phyloP scores from a whole-genome alignment of 2,329 filamentous ascomycete genomes.

The Neofusicoccum laricinum region DNA sequence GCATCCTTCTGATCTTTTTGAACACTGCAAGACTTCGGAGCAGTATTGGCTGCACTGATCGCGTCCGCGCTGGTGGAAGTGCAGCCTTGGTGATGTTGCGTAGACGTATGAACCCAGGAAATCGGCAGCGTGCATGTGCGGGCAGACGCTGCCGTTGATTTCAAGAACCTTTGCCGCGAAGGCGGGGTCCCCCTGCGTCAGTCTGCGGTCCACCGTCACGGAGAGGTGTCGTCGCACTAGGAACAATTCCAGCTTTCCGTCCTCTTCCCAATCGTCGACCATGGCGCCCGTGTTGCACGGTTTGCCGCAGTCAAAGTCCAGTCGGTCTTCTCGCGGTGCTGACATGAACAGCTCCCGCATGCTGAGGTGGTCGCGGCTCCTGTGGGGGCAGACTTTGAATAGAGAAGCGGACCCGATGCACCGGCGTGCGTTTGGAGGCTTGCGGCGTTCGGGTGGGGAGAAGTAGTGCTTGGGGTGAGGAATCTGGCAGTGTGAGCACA shows the following conservation, averaged over 20 bases:
- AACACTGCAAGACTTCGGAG: no score
- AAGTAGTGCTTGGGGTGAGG: neutral
- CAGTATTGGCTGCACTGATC: no score
- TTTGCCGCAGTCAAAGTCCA: neutral
- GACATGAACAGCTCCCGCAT: neutral
- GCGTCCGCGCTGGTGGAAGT: no score
- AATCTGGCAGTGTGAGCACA: neutral
- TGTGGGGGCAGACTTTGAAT: neutral
- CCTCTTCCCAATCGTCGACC: neutral
- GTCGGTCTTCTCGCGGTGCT: no score
- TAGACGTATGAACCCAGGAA: neutral
- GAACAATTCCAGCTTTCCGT: no score
- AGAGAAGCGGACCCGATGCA: neutral
- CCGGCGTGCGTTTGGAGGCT: neutral
- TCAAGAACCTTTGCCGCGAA: neutral
- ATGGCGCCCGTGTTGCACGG: neutral
- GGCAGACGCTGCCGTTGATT: neutral
- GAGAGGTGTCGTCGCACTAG: no score
- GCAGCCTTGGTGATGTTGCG: neutral
- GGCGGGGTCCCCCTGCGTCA: neutral
- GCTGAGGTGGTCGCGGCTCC: neutral
- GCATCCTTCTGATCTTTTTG: neutral
- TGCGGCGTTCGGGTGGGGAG: neutral
- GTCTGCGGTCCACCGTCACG: no score
- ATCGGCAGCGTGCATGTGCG: neutral